phyloP scores from a whole-genome alignment of 352 stramenopile genomes.

The Thraustochytrium sp. region DNA sequence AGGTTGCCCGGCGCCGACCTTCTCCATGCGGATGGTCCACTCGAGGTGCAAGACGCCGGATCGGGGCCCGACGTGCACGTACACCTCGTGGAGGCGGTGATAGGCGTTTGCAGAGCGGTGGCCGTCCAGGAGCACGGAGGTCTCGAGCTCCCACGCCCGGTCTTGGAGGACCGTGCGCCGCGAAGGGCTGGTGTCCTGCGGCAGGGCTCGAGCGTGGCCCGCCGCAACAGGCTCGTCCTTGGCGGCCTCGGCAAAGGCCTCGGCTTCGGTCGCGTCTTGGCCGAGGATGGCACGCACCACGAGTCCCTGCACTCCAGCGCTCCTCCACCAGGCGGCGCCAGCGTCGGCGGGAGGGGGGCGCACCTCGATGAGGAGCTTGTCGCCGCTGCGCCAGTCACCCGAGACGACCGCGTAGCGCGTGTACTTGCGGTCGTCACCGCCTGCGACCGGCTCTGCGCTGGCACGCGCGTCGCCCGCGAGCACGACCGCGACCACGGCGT shows the following conservation, averaged over 20 bases:
- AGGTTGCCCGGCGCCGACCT: background rate
- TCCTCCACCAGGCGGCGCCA: background rate
- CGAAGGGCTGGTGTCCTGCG: background rate
- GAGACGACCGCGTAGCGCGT: background rate
- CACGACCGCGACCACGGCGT: background rate
- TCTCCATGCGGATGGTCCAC: constrained; percentile 10
- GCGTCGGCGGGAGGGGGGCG: background rate
- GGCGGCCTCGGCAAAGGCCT: no score
- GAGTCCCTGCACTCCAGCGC: background rate
- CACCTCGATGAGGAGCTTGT: constrained; percentile 5
- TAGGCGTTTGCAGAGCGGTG: background rate
- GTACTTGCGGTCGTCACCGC: background rate
- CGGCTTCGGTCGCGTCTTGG: no score
- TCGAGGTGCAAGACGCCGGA: background rate
- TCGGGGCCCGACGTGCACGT: background rate
- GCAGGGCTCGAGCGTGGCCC: no score
- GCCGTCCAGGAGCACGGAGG: background rate
- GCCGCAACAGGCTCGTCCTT: no score
- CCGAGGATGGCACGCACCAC: background rate
- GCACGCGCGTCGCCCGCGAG: background rate
- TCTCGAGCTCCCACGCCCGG: background rate
- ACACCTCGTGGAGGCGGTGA: constrained; percentile 1
- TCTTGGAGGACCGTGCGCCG: background rate
- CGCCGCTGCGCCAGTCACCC: background rate
- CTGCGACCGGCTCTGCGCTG: background rate